These are phyloP conservation scores for Cercospora sojina DNA, from an alignment of 2,329 filamentous ascomycete species.

Conservation along the genomic window DNA sequence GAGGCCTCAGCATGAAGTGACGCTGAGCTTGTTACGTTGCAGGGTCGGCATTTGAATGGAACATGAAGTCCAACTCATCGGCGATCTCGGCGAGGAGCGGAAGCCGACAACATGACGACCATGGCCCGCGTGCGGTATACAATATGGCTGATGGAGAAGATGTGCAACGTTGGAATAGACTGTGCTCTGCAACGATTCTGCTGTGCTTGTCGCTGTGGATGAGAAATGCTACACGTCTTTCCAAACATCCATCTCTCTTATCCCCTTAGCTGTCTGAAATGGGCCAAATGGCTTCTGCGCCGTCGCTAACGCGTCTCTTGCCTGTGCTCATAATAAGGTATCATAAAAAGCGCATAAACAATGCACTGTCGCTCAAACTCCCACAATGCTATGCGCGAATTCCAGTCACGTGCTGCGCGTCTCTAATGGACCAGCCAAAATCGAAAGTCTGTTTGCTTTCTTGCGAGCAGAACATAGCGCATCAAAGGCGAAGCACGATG, in stretches of 20 bases:
- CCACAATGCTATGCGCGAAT: not conserved
- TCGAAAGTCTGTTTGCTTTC: constrained; percentile 1
- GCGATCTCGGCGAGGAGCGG: not conserved
- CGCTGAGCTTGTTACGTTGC: not conserved
- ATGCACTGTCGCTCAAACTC: not conserved
- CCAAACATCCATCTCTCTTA: not conserved
- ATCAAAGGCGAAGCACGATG: not conserved
- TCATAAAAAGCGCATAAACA: not conserved
- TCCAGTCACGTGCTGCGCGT: not conserved
- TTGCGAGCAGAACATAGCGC: not conserved
- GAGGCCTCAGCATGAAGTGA: not conserved
- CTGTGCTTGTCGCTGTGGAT: not conserved
- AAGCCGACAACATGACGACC: not conserved
- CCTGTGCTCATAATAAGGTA: constrained; percentile 1
- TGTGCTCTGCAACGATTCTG: not conserved
- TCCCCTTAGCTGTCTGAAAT: not conserved
- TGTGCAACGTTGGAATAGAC: not conserved
- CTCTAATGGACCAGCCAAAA: not conserved
- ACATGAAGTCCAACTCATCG: not conserved
- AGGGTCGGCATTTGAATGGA: not conserved
- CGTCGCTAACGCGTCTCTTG: not conserved
- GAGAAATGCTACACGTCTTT: not conserved
- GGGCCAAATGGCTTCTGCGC: not conserved
- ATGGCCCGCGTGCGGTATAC: not conserved
- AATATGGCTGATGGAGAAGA: not conserved